Base-by-base conservation (phyloP, 164 flowering plant genomes). In the Brasenia schreberi region DNA sequence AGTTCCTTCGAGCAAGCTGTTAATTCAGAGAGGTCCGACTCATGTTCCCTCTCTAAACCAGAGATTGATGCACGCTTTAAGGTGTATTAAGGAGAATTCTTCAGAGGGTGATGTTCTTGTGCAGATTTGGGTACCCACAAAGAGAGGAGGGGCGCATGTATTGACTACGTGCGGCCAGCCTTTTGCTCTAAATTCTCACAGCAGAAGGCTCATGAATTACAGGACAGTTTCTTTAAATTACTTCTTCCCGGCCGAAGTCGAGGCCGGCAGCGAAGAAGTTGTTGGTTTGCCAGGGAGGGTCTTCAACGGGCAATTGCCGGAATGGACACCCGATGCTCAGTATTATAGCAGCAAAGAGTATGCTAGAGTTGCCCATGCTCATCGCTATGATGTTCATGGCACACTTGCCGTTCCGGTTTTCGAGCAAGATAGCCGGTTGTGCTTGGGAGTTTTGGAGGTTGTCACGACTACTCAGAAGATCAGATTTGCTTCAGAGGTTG, bases 301-400 rank as follows among this genome's bases (percentile, higher is more conserved):
- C 18, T 93, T 82, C 75, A 67, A 78, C 69, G 81, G 78, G 58
- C 83, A 79, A 78, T 86, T 85, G 59, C 97, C 98, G 6, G 97
- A 90, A 69, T 87, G 98, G 96, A 89, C 92, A 5, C 96, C 98
- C 17, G 87, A 94, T 82, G 98, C 90, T 63, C 77, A 80, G 9
- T 83, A 83, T 69, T 94, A 83, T 66, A 76, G 80, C 63, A 76
- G 79, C 42, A 90, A 89, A 1, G 98, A 94, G 77, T 94, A 83
- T 65, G 82, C 82, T 3, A 79, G 97, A 63, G 79, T 89, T 60
- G 64, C 66, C 59, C 68, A 86, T 75, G 97, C 98, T 42, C 87
- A 78, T 59, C 69, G 27, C 62, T 77, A 44, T 68, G 83, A 84
- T 76, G 91, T 94, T n/a, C 79, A 84, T 43, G 97, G 97, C 62